phyloP scores from a whole-genome alignment of 805 yeast species.

The Wickerhamomyces queroliae region DNA sequence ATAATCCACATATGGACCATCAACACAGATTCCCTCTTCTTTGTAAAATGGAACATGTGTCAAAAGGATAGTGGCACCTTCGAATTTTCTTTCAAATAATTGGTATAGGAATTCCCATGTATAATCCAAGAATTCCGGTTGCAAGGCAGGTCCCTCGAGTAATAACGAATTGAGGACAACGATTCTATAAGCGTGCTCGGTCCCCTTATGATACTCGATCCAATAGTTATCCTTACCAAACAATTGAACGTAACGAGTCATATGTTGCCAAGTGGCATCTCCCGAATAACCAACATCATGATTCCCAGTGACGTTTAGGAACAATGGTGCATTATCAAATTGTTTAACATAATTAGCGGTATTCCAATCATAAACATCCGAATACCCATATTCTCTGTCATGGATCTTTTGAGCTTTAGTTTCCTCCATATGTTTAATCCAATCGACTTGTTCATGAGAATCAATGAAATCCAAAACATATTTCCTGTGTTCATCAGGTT shows the following conservation, averaged over 20 bases:
- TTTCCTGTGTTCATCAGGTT: slow-evolving; percentile 44
- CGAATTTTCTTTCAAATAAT: slow-evolving; percentile 47
- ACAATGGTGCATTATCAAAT: slow-evolving; percentile 49
- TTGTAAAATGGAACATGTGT: slow-evolving; percentile 92
- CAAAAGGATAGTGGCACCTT: slow-evolving; percentile 75
- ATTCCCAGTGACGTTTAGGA: slow-evolving; percentile 86
- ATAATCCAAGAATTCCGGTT: slow-evolving; percentile 57
- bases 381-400: slow-evolving; percentile 44
- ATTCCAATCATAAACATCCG: slow-evolving; percentile 66
- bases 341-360: slow-evolving; percentile 23
- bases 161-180: slow-evolving; percentile 83
- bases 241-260: slow-evolving; percentile 65
- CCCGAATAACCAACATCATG: slow-evolving; percentile 96
- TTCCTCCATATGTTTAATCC: slow-evolving; percentile 39
- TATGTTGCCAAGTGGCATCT: slow-evolving; percentile 88
- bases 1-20: slow-evolving; percentile 71
- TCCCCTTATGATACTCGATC: slow-evolving; percentile 58
- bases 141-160: slow-evolving; percentile 86
- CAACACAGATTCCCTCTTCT: slow-evolving; percentile 74
- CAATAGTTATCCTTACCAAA: slow-evolving; percentile 88
- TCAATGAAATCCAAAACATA: slow-evolving; percentile 41
- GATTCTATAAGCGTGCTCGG: slow-evolving; percentile 74
- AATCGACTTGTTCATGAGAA: slow-evolving; percentile 49
- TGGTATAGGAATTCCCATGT: slow-evolving; percentile 72
- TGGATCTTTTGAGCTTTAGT: slow-evolving; percentile 22